A percentile compares a stretch with the other conserved stretches of the same genome.
These are phyloP conservation scores for Aspergillus ellipticus DNA, from an alignment of 495 filamentous ascomycete species.

Conservation along the genomic window DNA sequence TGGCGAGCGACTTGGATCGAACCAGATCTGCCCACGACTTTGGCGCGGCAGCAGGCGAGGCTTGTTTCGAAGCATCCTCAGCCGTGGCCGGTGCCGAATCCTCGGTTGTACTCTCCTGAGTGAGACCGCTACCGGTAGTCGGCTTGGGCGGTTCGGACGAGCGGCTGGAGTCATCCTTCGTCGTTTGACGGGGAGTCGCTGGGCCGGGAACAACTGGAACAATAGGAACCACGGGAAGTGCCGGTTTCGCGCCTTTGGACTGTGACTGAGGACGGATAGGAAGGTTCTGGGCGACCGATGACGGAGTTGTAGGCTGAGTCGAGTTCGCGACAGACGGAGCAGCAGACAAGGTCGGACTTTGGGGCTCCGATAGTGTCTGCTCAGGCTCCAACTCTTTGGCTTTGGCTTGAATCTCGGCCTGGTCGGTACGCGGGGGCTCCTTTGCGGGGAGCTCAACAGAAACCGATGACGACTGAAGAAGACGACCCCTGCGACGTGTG, in stretches of 20 bases:
- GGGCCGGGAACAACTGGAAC: constrained; percentile 58
- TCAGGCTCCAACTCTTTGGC: constrained; percentile 22
- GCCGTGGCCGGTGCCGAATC: constrained; percentile 16
- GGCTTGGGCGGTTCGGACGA: constrained; percentile 38
- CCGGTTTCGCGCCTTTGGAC: constrained; percentile 41
- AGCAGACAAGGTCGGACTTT: constrained; percentile 65
- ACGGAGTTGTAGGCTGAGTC: constrained; percentile 70
- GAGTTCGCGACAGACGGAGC: constrained; percentile 62
- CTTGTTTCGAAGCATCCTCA: constrained; percentile 32
- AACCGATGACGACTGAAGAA: constrained; percentile 29
- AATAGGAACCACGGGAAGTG: constrained; percentile 62
- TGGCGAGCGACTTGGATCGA: constrained; percentile 43
- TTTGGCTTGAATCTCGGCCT: constrained; percentile 20
- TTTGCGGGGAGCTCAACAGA: constrained; percentile 50
- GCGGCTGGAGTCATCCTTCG: constrained; percentile 37
- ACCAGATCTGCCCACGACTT: constrained; percentile 81
- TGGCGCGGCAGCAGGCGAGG: constrained; percentile 43
- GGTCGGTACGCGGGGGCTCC: constrained; percentile 25
- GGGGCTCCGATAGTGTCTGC: constrained; percentile 50
- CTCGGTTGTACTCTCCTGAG: constrained; percentile 8
- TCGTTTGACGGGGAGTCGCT: constrained; percentile 37
- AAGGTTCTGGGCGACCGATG: constrained; percentile 42
- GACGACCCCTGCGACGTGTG: constrained; percentile 39
- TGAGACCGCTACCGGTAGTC: constrained; percentile 16
- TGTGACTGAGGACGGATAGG: constrained; percentile 38